Evolutionary conservation across 441 rosid species (phyloP).

Genomic region (Eugenia klotzschiana): DNA sequence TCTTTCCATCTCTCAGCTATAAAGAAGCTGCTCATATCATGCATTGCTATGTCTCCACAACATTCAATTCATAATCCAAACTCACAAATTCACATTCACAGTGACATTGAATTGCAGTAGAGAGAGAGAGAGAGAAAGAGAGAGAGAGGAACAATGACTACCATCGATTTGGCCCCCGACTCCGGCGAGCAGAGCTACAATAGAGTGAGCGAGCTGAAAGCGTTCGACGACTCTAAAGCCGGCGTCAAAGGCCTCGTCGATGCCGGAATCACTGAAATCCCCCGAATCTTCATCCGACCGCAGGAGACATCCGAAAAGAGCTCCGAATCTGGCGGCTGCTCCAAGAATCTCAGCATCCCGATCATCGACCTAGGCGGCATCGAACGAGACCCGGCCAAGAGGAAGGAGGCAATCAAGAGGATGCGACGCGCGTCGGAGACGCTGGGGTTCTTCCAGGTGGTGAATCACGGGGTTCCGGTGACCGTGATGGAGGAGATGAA

Average conservation of each 20-base stretch:
- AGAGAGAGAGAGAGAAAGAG: neutral
- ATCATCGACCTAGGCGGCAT: conserved; percentile 14
- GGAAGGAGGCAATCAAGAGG: neutral
- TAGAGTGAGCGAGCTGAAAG: neutral
- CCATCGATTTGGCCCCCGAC: neutral
- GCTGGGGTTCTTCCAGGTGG: no score
- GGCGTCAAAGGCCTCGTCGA: neutral
- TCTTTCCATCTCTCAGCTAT: neutral
- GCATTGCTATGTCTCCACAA: neutral
- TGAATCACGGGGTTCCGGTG: no score
- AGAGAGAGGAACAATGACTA: neutral
- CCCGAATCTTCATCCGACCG: conserved; percentile 22
- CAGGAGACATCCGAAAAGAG: neutral
- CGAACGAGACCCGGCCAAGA: neutral
- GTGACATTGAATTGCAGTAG: neutral
- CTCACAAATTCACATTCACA: neutral
- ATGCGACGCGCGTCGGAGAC: neutral
- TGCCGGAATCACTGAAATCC: conserved; percentile 12
- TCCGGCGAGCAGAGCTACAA: neutral
- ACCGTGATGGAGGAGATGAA: no score
- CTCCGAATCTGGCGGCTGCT: no score
- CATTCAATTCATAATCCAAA: neutral
- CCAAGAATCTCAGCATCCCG: neutral
- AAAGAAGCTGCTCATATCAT: no score
- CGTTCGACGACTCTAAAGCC: neutral